Evolutionary conservation across 75 land plant species (phyloP).

Genomic region (Sequoiadendron giganteum): DNA sequence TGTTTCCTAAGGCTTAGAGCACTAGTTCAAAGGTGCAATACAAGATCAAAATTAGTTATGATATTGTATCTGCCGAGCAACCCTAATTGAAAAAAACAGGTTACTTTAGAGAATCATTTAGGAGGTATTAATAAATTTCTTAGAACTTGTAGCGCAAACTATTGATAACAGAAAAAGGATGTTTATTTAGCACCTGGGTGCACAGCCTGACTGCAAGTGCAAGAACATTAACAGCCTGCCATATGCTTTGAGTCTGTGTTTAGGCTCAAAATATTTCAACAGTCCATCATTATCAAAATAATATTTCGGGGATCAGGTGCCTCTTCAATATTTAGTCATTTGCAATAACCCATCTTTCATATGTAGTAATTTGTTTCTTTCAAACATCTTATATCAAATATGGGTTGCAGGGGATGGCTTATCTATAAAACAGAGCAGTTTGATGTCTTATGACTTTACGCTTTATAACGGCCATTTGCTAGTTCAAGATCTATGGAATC

Average conservation of each 20-base stretch:
- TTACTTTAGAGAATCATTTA: constrained; percentile 14
- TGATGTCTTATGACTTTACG: too few species aligned
- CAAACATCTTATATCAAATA: too few species aligned
- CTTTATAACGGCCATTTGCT: too few species aligned
- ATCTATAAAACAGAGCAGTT: too few species aligned
- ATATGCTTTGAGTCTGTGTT: background rate
- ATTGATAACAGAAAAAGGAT: background rate
- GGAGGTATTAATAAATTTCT: background rate
- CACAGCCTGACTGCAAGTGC: background rate
- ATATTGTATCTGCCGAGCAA: background rate
- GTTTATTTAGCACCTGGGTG: background rate
- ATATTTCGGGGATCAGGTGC: too few species aligned
- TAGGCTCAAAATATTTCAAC: background rate
- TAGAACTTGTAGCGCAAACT: background rate
- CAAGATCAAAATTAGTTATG: background rate
- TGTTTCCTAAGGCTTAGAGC: background rate
- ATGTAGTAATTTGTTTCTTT: constrained; percentile 22
- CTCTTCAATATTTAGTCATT: too few species aligned
- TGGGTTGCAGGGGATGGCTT: too few species aligned
- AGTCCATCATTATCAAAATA: background rate
- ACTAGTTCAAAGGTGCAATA: background rate
- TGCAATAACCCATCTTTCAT: too few species aligned
- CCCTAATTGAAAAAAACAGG: background rate
- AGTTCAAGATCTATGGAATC: too few species aligned
- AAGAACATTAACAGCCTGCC: background rate